phyloP scores from a whole-genome alignment of 257 asterid species.

The Plantago elongata region DNA sequence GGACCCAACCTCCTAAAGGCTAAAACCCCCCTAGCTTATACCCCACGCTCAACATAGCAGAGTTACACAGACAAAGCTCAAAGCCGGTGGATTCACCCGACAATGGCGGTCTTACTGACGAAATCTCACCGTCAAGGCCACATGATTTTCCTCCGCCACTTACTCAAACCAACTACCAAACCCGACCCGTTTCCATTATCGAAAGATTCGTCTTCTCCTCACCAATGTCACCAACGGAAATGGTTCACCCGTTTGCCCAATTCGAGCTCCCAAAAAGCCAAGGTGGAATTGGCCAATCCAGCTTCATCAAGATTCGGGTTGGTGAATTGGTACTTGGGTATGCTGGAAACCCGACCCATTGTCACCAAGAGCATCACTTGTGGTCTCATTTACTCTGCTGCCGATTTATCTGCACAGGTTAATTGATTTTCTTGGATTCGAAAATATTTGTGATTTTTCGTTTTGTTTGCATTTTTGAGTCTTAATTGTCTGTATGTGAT shows the following conservation, averaged over 20 bases:
- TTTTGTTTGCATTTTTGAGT: no score
- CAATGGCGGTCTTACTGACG: constrained; percentile 33
- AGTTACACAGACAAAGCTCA: not conserved
- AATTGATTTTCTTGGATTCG: not conserved
- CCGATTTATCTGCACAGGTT: constrained; percentile 87
- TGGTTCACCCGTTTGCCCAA: constrained; percentile 32
- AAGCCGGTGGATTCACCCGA: constrained; percentile 18
- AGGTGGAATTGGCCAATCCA: constrained; percentile 8
- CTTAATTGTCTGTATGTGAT: no score
- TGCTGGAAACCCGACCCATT: constrained; percentile 57
- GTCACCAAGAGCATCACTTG: constrained; percentile 70
- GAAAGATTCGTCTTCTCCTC: not conserved
- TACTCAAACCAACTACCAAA: constrained; percentile 4
- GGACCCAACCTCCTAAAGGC: no score
- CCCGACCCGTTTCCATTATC: constrained; percentile 15
- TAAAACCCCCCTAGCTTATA: no score
- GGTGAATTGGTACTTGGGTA: constrained; percentile 57
- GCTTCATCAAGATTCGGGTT: constrained; percentile 22
- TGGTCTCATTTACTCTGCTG: constrained; percentile 68
- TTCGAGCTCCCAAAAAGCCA: constrained; percentile 23
- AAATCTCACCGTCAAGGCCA: constrained; percentile 11
- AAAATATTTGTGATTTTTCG: no score
- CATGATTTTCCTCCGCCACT: not conserved
- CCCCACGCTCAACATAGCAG: no score
- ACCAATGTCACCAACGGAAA: constrained; percentile 31